Evolutionary conservation across 2,329 filamentous ascomycete species (phyloP), one percentile per base, ranked within the genome.

Genomic region (Orbilia javanica): DNA sequence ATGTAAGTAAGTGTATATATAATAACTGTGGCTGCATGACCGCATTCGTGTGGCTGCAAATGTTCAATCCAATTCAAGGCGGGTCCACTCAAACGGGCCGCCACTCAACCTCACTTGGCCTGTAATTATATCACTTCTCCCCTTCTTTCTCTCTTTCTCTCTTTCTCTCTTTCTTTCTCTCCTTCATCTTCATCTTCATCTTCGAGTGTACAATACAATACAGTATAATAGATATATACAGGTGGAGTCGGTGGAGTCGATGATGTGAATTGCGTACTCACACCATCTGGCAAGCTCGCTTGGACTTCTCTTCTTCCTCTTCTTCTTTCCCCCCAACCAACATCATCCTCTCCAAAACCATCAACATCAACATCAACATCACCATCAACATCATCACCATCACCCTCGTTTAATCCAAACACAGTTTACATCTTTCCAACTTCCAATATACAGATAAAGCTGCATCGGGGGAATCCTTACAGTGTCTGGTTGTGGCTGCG

Each of bases 1-100:
- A n/a, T n/a, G n/a, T n/a, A n/a, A n/a, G n/a, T n/a, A n/a, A n/a
- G n/a, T n/a, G n/a, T n/a, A n/a, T n/a, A n/a, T n/a, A n/a, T n/a
- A n/a, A 13, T 39, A 39, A 39, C n/a, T 4, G 39, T 44, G n/a
- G 15, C 42, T n/a, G n/a, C n/a, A n/a, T n/a, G n/a, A n/a, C n/a
- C n/a, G n/a, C 42, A 44, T 15, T 44, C n/a, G n/a, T 44, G 42
- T 44, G 42, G 42, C 42, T 18, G n/a, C 8, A 36, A 36, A 5
- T 36, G 39, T 11, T 44, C 39, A 44, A 44, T 20, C n/a, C 22
- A 50, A 22, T 27, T n/a, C 15, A 7, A 11, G 50, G 50, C 50
- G 50, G 50, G 50, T 53, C 50, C 50, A 53, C 50, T 53, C 50
- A 44, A 53, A 53, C 25, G 50, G 50, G 7, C 50, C 50, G 50